phyloP scores from a whole-genome alignment of 176 grass and related monocot genomes.

The Oryza longistaminata region DNA sequence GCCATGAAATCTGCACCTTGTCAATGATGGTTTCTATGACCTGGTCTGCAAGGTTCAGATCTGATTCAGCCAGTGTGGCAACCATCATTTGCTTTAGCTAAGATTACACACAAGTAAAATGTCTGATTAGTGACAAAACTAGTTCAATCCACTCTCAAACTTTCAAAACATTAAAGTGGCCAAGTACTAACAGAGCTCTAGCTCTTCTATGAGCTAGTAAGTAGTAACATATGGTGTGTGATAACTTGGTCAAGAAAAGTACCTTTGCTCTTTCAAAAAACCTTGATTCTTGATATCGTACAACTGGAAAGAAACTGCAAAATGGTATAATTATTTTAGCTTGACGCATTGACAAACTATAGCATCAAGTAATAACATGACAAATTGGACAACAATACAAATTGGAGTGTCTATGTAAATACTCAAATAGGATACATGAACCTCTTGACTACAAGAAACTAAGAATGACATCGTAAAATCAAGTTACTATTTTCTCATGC shows the following conservation, averaged over 20 bases:
- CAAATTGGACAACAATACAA: neutral
- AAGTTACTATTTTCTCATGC: neutral
- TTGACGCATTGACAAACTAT: neutral
- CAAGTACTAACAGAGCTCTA: no score
- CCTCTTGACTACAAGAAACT: neutral
- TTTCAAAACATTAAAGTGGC: no score
- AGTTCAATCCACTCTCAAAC: neutral
- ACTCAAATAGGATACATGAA: neutral
- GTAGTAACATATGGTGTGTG: no score
- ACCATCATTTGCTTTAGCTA: constrained; percentile 63
- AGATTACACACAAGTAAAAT: neutral
- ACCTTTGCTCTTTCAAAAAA: constrained; percentile 63
- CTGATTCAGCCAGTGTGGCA: constrained; percentile 47
- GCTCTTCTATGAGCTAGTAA: neutral
- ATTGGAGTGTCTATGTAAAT: neutral
- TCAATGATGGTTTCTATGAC: constrained; percentile 50
- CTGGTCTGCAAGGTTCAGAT: constrained; percentile 42
- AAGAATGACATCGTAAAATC: neutral
- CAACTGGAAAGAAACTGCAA: constrained; percentile 59
- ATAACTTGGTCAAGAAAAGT: neutral
- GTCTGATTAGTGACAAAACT: neutral
- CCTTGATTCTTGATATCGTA: constrained; percentile 76
- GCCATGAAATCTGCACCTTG: constrained; percentile 31
- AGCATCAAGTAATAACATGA: neutral
- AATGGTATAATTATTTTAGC: neutral